A percentile compares a stretch with the other conserved stretches of the same genome.
These are phyloP conservation scores for Hypomyces rosellus DNA, from an alignment of 2,329 filamentous ascomycete genomes.

Conservation along the genomic window DNA sequence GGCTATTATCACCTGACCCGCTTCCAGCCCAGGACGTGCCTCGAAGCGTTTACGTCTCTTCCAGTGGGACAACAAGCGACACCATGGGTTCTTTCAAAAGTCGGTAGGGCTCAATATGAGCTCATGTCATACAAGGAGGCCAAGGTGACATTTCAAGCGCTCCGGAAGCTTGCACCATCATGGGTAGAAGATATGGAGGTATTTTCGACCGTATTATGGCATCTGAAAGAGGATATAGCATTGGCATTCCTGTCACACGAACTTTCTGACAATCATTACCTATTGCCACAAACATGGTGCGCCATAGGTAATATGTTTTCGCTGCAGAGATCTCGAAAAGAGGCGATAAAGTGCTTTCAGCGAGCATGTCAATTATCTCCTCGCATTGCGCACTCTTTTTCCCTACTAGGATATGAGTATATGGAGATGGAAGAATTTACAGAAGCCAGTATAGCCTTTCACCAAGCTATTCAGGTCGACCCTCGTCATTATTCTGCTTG, in stretches of 20 bases:
- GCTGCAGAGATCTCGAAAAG: background rate
- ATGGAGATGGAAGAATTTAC: constrained; percentile 15
- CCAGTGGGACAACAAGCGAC: constrained; percentile 16
- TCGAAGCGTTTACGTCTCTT: constrained; percentile 13
- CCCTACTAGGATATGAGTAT: constrained; percentile 17
- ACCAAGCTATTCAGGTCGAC: constrained; percentile 15
- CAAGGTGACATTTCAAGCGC: constrained; percentile 14
- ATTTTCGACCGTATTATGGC: constrained; percentile 18
- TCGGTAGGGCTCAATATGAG: constrained; percentile 16
- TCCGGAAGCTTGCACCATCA: constrained; percentile 12
- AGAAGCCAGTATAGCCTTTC: constrained; percentile 13
- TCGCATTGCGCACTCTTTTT: constrained; percentile 14
- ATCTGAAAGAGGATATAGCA: constrained; percentile 17
- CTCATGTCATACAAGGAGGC: constrained; percentile 16
- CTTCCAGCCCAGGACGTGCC: constrained; percentile 14
- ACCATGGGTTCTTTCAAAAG: constrained; percentile 17
- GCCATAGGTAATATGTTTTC: background rate
- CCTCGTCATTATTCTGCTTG: constrained; percentile 17
- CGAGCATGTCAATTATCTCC: constrained; percentile 15
- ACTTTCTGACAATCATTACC: constrained; percentile 11
- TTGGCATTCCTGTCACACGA: constrained; percentile 17
- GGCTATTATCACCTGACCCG: constrained; percentile 16
- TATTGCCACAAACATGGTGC: background rate
- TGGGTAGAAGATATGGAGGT: constrained; percentile 18
- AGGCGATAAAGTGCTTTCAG: constrained; percentile 12